Base-by-base conservation (phyloP, 2,329 filamentous ascomycete genomes). In the Monosporascus sp. region DNA sequence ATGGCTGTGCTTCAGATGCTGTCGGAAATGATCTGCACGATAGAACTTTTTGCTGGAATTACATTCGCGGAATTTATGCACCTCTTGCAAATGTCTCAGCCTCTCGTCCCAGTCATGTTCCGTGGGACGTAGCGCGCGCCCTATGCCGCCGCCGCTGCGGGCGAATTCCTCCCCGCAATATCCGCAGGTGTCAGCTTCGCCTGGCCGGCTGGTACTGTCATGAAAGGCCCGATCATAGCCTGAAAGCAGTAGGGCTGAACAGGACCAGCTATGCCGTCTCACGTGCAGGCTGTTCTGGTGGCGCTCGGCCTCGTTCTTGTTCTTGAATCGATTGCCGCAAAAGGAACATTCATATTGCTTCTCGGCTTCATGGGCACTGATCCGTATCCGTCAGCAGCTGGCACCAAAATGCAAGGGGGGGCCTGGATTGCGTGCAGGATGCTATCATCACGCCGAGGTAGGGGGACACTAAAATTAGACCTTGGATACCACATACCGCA, bases 1-100 rank as follows among this genome's bases (percentile, higher is more conserved):
- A 72, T 97, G 94, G 69, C 91, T 97, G 70, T 99, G 94, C 77
- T 97, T 99, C 54, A 99, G 77, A 72, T 99, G 94, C 72, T 99
- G 94, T 55, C 94, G 86, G 78, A 99, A 99, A 70, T 99, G 94
- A 70, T 99, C 94, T 36, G 94, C 94, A 38, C 94, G 84, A 75
- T 89, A 99, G 71, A 99, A 99, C 70, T 97, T 97, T 78, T 99
- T 99, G 61, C 89, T 88, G 65, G 94, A 91, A 70, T 99, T 99
- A 80, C 94, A 99, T 74, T 97, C 94, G 58, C 91, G 85, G 69
- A 96, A 99, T 69, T 99, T 99, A 77, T 99, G 94, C 58, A 91
- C 83, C 63, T 89, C 87, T 66, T 91, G 92, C 51, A 99, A 76
- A 74, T 99, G 94, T 53, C 89, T 87, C 51, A 92, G 85, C 54